Base-by-base conservation (phyloP, 805 yeast species). In the Kuraishia piskuri region DNA sequence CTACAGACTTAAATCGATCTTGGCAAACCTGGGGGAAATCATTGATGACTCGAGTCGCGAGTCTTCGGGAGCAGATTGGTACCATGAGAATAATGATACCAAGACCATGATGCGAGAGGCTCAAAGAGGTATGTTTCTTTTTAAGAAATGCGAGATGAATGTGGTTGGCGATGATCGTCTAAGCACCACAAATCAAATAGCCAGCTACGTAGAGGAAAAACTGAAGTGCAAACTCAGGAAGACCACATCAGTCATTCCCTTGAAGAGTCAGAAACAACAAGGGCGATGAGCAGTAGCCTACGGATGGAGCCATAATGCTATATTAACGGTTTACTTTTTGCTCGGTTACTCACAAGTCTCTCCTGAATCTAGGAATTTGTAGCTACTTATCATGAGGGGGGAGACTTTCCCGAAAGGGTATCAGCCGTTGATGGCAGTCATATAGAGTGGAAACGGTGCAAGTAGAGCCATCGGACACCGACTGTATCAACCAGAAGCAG, bases 121-220 rank as follows among this genome's bases (percentile, higher is more conserved):
- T 2, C 83, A 80, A 52, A 64, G 85, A 51, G 81, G 81, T 22
- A 60, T 83, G 50, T 68, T 75, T 37, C 63, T 83, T 40, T 66
- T 70, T 52, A 71, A 71, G 52, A 83, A 83, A 60, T 76, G 84
- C 2, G 90, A 84, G 63, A 79, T 84, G 49, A 47, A 47, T 31
- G 40, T 31, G 14, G 17, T 31, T 12, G 40, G 40, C 3, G 40
- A 31, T 8, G 40, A 31, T 31, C 40, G 40, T 12, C 40, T 31
- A 3, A 12, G 40, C 4, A n/a, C 14, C 4, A 31, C 40, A 7
- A 31, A 31, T 12, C 40, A 31, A 31, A 31, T 31, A 31, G 8
- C 17, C 40, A 31, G 14, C 17, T 31, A 31, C 17, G 17, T 31
- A 31, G 40, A 31, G 40, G 8, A 3, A 6, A 14, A 12, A 6